These are phyloP conservation scores for Chaetothyriales sp. DNA, from an alignment of 2,329 filamentous ascomycete species.

Conservation along the genomic window DNA sequence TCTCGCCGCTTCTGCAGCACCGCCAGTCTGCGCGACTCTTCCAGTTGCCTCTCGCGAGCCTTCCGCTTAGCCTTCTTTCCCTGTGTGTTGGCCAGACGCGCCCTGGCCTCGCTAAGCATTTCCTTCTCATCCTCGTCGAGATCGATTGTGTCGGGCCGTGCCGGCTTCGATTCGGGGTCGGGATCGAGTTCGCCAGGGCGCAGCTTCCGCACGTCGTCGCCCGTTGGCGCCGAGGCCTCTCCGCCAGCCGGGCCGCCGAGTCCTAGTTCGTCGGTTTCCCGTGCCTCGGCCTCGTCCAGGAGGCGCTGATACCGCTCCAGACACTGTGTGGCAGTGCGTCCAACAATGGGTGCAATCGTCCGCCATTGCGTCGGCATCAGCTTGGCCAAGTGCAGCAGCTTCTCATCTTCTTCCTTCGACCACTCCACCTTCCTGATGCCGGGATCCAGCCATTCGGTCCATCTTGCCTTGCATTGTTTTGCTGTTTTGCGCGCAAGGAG, in stretches of 20 bases:
- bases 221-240: constrained; percentile 73
- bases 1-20: constrained; percentile 89
- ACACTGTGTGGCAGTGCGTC: constrained; percentile 90
- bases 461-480: constrained; percentile 97
- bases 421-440: constrained; percentile 98
- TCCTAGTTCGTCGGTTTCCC: constrained; percentile 65
- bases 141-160: constrained; percentile 89
- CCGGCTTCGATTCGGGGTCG: constrained; percentile 93
- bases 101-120: constrained; percentile 95
- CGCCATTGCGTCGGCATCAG: constrained; percentile 99
- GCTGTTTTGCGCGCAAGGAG: constrained; percentile 92
- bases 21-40: constrained; percentile 80
- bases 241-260: constrained; percentile 73
- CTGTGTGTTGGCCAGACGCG: constrained; percentile 90
- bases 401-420: constrained; percentile 97
- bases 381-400: constrained; percentile 88
- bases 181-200: constrained; percentile 85
- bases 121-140: constrained; percentile 98
- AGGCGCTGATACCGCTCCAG: constrained; percentile 94
- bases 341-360: constrained; percentile 92
- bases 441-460: constrained; percentile 96
- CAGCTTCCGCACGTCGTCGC: constrained; percentile 78
- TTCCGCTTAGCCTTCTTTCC: constrained; percentile 98
- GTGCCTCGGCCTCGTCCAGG: constrained; percentile 84
- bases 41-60: constrained; percentile 84